These are phyloP conservation scores for Calonectria hawksworthii DNA, from an alignment of 2,329 filamentous ascomycete genomes.

Conservation along the genomic window DNA sequence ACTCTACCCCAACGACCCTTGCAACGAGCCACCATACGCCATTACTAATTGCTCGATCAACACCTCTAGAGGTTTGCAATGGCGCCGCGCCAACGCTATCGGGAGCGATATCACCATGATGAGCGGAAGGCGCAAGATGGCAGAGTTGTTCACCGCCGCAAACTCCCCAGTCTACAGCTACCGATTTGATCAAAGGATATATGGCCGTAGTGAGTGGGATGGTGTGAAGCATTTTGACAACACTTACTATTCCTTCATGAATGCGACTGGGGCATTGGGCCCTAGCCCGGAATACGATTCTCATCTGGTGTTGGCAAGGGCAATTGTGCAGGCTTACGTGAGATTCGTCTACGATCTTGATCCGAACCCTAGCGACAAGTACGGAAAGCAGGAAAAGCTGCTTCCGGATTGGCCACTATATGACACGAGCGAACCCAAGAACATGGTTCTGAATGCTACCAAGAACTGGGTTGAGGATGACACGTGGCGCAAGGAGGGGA, in stretches of 20 bases:
- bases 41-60: slow-evolving; percentile 41
- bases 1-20: slow-evolving; percentile 64
- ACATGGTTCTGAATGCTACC: slow-evolving; percentile 62
- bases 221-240: slow-evolving; percentile 64
- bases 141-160: slow-evolving; percentile 54
- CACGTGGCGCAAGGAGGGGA: slow-evolving; percentile 61
- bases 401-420: slow-evolving; percentile 60
- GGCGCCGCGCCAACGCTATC: slow-evolving; percentile 61
- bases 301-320: slow-evolving; percentile 51
- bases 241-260: slow-evolving; percentile 65
- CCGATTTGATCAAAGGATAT: slow-evolving; percentile 63
- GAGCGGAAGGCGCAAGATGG: slow-evolving; percentile 60
- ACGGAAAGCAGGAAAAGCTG: slow-evolving; percentile 31
- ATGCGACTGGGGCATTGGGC: slow-evolving; percentile 62
- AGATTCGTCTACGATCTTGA: slow-evolving; percentile 59
- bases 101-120: slow-evolving; percentile 64
- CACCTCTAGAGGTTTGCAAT: slow-evolving; percentile 53
- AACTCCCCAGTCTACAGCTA: slow-evolving; percentile 60
- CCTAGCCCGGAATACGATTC: slow-evolving; percentile 58
- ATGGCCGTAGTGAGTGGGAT: slow-evolving; percentile 55
- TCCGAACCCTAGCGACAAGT: slow-evolving; percentile 52
- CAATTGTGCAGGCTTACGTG: slow-evolving; percentile 58
- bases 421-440: slow-evolving; percentile 53
- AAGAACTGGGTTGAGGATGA: slow-evolving; percentile 60
- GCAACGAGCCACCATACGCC: slow-evolving; percentile 56